These are phyloP conservation scores for Blastobotrys ciferrii DNA, from an alignment of 1,139 yeast genomes.

Conservation along the genomic window DNA sequence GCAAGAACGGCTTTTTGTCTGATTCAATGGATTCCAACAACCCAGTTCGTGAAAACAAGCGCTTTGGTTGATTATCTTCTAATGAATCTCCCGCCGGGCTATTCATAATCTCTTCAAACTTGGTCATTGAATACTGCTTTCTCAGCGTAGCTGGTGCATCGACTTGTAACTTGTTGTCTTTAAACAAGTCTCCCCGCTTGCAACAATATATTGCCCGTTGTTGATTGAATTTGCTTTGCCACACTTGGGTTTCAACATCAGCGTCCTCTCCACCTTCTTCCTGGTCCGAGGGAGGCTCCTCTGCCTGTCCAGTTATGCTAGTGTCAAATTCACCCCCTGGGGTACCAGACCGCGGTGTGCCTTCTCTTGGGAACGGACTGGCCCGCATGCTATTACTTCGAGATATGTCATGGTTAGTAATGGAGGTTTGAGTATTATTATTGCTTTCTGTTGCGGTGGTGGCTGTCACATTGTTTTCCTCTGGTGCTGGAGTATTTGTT, in stretches of 20 bases:
- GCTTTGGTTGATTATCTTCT: slow-evolving; percentile 4
- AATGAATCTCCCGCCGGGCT: slow-evolving; percentile 1
- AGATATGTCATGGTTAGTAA: neutral
- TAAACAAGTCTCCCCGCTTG: slow-evolving; percentile 65
- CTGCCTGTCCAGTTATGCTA: slow-evolving; percentile 12
- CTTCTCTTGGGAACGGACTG: slow-evolving; percentile 6
- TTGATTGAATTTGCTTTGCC: slow-evolving; percentile 80
- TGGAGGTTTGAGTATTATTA: neutral
- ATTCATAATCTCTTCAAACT: slow-evolving; percentile 32
- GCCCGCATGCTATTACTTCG: slow-evolving; percentile 3
- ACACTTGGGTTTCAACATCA: slow-evolving; percentile 69
- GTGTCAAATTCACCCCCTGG: slow-evolving; percentile 19
- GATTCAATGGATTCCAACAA: slow-evolving; percentile 46
- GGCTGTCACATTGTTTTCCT: neutral
- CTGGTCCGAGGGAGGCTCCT: slow-evolving; percentile 16
- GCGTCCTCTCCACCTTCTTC: slow-evolving; percentile 47
- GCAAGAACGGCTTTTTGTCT: slow-evolving; percentile 58
- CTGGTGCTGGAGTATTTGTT: slow-evolving; percentile 4
- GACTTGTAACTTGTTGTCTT: slow-evolving; percentile 52
- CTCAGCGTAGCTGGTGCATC: slow-evolving; percentile 63
- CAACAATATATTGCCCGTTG: slow-evolving; percentile 74
- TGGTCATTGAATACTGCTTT: slow-evolving; percentile 32
- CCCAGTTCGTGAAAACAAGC: slow-evolving; percentile 22
- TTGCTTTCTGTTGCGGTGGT: neutral
- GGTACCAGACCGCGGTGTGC: slow-evolving; percentile 15